Conservation (phyloP, 129 eudicot species). For the Kitagawia praeruptora region DNA sequence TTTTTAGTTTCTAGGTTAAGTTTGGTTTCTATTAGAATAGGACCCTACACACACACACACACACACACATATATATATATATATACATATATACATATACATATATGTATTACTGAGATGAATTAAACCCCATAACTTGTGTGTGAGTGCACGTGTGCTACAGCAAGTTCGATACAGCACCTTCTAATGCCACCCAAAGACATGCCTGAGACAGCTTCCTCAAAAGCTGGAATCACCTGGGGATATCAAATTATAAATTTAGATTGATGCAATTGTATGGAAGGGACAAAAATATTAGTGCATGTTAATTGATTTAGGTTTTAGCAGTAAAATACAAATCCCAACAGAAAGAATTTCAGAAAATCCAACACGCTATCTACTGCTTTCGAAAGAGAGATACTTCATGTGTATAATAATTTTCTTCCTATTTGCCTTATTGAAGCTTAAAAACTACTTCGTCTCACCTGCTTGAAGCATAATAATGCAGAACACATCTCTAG, state of each 20-base stretch:
- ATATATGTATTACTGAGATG: no score
- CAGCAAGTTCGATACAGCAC: conserved; percentile 22
- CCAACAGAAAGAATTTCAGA: not conserved
- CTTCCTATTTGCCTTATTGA: not conserved
- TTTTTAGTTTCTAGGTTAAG: no score
- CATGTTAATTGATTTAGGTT: not conserved
- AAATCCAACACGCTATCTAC: not conserved
- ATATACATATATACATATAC: no score
- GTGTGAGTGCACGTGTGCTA: not conserved
- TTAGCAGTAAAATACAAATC: not conserved
- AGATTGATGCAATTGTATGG: not conserved
- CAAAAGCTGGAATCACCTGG: conserved; percentile 96
- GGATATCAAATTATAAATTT: conserved; percentile 13
- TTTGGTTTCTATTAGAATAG: no score
- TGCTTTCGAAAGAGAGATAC: not conserved
- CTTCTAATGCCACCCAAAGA: conserved; percentile 88
- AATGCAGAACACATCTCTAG: not conserved
- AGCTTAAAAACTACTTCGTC: not conserved
- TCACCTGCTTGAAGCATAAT: not conserved
- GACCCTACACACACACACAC: no score
- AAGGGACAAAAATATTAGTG: not conserved
- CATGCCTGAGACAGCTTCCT: conserved; percentile 97
- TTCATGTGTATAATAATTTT: not conserved
- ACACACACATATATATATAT: no score
- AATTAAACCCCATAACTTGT: not conserved